phyloP scores from a whole-genome alignment of 2,329 filamentous ascomycete genomes.

The Blastomyces percursus region DNA sequence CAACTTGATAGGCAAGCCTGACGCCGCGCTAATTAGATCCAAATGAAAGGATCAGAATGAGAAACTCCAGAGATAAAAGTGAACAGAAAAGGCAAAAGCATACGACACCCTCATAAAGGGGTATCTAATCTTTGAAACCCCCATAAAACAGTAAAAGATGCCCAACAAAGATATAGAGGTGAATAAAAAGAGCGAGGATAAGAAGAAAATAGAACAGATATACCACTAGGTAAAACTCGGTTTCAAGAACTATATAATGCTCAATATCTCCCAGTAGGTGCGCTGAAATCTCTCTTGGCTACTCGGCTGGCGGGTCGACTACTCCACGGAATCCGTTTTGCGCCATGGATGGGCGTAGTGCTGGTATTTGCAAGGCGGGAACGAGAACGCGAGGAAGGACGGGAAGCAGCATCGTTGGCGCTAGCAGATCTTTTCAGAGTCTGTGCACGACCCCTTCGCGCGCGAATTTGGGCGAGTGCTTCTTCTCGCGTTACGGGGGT shows the following conservation, averaged over 20 bases:
- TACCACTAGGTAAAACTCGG: neutral
- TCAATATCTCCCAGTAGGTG: constrained; percentile 27
- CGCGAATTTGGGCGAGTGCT: constrained; percentile 40
- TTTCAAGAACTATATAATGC: neutral
- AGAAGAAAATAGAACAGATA: neutral
- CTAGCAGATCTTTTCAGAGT: constrained; percentile 31
- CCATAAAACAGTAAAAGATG: neutral
- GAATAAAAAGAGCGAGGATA: too few relatives aligned
- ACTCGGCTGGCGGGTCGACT: constrained; percentile 15
- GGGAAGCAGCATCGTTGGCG: constrained; percentile 26
- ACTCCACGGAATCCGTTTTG: constrained; percentile 26
- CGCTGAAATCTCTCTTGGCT: constrained; percentile 28
- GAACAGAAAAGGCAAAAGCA: neutral
- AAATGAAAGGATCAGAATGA: neutral
- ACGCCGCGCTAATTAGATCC: neutral
- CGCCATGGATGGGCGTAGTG: constrained; percentile 9
- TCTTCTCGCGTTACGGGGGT: constrained; percentile 38
- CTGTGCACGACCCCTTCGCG: constrained; percentile 37
- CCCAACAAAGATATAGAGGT: neutral
- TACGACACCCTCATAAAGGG: neutral
- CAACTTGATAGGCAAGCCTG: neutral
- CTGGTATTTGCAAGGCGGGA: constrained; percentile 1
- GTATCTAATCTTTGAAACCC: neutral
- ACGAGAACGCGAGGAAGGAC: constrained; percentile 18
- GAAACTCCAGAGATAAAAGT: neutral